phyloP scores from a whole-genome alignment of 2,329 filamentous ascomycete species.

The Ceratocystis lukuohia region DNA sequence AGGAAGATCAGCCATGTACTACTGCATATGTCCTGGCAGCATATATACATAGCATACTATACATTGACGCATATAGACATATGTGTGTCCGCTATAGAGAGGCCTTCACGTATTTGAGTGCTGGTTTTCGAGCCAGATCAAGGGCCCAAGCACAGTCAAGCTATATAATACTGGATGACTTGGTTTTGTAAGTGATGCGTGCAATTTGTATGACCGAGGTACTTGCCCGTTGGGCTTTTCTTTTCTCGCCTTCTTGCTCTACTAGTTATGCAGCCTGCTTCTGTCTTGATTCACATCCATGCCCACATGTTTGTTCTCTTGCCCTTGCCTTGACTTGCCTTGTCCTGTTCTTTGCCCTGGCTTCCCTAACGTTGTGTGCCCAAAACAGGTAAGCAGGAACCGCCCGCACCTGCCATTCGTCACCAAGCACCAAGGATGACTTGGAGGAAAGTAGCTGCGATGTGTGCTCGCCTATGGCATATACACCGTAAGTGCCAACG shows the following conservation, averaged over 20 bases:
- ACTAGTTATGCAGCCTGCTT: background rate
- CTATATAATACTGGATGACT: background rate
- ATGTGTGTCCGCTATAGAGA: background rate
- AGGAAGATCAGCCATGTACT: background rate
- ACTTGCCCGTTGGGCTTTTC: background rate
- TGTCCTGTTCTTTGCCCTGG: background rate
- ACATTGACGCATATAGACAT: background rate
- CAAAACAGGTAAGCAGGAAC: slow-evolving; percentile 12
- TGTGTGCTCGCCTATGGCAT: too few relatives aligned
- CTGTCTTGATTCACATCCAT: background rate
- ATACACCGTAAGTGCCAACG: too few relatives aligned
- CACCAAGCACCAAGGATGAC: background rate
- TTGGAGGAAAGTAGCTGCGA: too few relatives aligned
- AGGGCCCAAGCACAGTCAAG: background rate
- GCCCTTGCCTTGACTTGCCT: background rate
- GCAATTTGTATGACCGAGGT: background rate
- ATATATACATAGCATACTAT: background rate
- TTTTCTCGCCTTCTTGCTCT: background rate
- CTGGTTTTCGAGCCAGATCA: background rate
- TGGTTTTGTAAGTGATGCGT: background rate
- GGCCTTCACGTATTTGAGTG: background rate
- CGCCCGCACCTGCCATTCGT: slow-evolving; percentile 7
- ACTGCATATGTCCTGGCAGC: background rate
- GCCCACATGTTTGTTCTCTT: background rate
- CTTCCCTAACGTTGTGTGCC: background rate